Percentiles rank a stretch among this genome's conserved stretches.
phyloP scores from a whole-genome alignment of 768 basidiomycete species.

The Mrakia frigida region DNA sequence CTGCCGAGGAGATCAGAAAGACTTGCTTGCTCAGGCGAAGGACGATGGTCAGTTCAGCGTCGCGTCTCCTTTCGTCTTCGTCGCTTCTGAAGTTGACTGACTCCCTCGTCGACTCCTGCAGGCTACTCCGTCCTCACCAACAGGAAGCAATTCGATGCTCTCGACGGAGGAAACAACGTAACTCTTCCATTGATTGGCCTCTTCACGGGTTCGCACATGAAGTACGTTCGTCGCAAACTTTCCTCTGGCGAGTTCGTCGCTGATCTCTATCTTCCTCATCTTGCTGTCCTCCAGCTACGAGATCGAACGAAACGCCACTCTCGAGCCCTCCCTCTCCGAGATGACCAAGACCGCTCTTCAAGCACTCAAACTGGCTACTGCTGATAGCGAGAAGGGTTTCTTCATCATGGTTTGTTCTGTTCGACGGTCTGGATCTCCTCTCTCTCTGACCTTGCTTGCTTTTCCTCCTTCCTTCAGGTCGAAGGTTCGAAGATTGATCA shows the following conservation, averaged over 20 bases:
- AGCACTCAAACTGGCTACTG: conserved; percentile 27
- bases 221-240: neutral
- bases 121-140: conserved; percentile 3
- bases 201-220: conserved; percentile 30
- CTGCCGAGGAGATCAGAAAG: conserved; percentile 36
- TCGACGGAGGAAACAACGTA: conserved; percentile 12
- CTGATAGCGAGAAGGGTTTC: conserved; percentile 27
- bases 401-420: too few relatives aligned
- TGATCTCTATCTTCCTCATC: conserved; percentile 29
- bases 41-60: neutral
- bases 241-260: neutral
- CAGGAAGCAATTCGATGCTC: conserved; percentile 14
- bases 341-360: conserved; percentile 37
- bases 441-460: too few relatives aligned
- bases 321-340: conserved; percentile 36
- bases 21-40: conserved; percentile 32
- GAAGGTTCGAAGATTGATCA: conserved; percentile 37
- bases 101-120: too few relatives aligned
- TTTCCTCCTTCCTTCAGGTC: conserved; percentile 37
- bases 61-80: too few relatives aligned
- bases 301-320: conserved; percentile 35
- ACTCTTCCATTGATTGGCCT: conserved; percentile 35
- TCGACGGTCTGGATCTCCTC: too few relatives aligned
- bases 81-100: too few relatives aligned
- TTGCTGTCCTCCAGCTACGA: too few relatives aligned